Evolutionary conservation across 225 moss, liverwort and hornwort genomes (phyloP).

Genomic region (Asterella californica): DNA sequence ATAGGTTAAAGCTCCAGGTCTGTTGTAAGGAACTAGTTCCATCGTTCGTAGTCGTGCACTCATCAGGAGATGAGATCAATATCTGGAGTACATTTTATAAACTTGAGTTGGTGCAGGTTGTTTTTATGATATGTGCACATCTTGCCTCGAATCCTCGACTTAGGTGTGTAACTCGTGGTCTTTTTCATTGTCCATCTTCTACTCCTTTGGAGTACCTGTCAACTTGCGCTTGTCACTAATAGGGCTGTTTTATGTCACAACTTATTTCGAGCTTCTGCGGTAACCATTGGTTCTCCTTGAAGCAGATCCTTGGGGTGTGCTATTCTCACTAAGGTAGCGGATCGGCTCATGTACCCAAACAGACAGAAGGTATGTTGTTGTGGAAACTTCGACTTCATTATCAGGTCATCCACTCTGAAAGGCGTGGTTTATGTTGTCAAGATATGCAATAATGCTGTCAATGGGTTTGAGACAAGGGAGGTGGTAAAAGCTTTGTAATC

Average conservation of each 20-base stretch:
- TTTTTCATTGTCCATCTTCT: background rate
- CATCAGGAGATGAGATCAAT: background rate
- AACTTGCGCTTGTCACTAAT: background rate
- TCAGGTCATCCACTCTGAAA: background rate
- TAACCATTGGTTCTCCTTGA: background rate
- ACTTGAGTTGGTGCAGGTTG: slow-evolving; percentile 43
- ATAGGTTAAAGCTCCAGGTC: too few species aligned
- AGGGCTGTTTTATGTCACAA: background rate
- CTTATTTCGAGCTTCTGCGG: background rate
- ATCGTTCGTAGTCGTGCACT: background rate
- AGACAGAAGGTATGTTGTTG: slow-evolving; percentile 74
- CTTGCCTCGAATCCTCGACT: slow-evolving; percentile 63
- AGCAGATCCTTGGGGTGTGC: slow-evolving; percentile 66
- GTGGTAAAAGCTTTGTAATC: background rate
- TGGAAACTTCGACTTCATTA: background rate
- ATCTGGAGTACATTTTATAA: background rate
- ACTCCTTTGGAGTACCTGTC: background rate
- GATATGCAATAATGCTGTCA: too few species aligned
- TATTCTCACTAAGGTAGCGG: slow-evolving; percentile 61
- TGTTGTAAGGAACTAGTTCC: background rate
- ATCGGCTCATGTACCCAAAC: slow-evolving; percentile 64
- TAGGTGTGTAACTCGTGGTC: slow-evolving; percentile 42
- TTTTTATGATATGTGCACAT: slow-evolving; percentile 86
- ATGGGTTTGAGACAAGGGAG: too few species aligned
- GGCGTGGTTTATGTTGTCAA: background rate